phyloP scores from a whole-genome alignment of 1,284 basidiomycete species.

The Irpex sp. region DNA sequence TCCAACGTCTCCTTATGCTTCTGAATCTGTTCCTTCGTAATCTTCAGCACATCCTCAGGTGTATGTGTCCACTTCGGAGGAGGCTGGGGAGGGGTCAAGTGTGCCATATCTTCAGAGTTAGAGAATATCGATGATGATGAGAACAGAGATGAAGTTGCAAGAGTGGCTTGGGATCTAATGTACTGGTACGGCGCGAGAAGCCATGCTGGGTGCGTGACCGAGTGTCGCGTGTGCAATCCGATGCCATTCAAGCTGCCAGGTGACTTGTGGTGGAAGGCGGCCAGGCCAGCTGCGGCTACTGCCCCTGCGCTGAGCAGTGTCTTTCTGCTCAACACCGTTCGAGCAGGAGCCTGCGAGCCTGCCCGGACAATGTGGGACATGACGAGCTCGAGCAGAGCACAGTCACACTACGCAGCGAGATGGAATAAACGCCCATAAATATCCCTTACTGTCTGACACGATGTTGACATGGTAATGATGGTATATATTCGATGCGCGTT shows the following conservation, averaged over 20 bases:
- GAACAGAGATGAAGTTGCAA: slow-evolving; percentile 4
- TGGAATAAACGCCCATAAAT: neutral
- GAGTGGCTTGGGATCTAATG: slow-evolving; percentile 16
- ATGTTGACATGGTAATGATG: neutral
- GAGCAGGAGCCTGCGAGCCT: slow-evolving; percentile 18
- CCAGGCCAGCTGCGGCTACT: slow-evolving; percentile 18
- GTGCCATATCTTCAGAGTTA: slow-evolving; percentile 33
- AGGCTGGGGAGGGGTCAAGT: slow-evolving; percentile 61
- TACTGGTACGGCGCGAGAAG: slow-evolving; percentile 4
- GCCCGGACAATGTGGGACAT: slow-evolving; percentile 14
- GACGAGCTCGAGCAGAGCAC: neutral
- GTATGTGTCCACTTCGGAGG: slow-evolving; percentile 70
- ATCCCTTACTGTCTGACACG: neutral
- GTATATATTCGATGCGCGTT: no score
- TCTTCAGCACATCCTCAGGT: slow-evolving; percentile 51
- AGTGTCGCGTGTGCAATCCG: slow-evolving; percentile 12
- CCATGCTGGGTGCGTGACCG: slow-evolving; percentile 20
- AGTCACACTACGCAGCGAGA: neutral
- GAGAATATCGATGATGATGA: slow-evolving; percentile 16
- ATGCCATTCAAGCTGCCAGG: slow-evolving; percentile 5
- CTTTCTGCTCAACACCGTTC: slow-evolving; percentile 14
- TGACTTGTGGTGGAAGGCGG: slow-evolving; percentile 11
- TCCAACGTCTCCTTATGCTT: slow-evolving; percentile 55
- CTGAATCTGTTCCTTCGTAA: slow-evolving; percentile 60
- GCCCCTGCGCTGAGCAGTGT: slow-evolving; percentile 19